Evolutionary conservation across 2,329 filamentous ascomycete species (phyloP), one percentile per base, ranked within the genome.

Genomic region (Clarireedia homoeocarpa): DNA sequence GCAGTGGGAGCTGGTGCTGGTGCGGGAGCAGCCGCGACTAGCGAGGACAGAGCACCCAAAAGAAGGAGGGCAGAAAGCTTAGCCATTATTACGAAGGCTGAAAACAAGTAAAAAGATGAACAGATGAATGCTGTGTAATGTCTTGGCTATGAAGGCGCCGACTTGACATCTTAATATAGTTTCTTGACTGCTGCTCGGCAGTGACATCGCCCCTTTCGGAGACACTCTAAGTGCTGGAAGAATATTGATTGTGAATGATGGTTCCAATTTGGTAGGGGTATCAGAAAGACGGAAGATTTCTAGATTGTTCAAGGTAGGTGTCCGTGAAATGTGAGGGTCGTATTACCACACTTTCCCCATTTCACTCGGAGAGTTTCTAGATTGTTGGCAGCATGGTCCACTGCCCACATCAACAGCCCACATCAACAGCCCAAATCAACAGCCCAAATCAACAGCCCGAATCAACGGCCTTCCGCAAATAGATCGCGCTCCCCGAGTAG

Each of bases 131-230:
- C 4, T 20, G 52, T 14, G 17, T 50, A 15, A 5, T 46, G 9
- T 54, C 52, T 54, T 44, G 52, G 36, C 38, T 40, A 49, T 7
- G 17, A 15, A 42, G 15, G 34, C 14, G 23, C 7, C 5, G 30
- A 20, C 45, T 49, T 54, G 52, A 45, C 52, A 15, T 44, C 40
- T 10, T 54, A 50, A 54, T 54, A 54, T n/a, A 24, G 9, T 10
- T 50, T 9, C 45, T 42, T 44, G 5, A 3, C 34, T 17, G n/a
- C 34, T 12, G 39, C 14, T 12, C 17, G 30, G 20, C 30, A 34
- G n/a, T 54, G 3, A 7, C 7, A 6, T 23, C 24, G 4, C 3
- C 3, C 2, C 44, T 30, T 24, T 20, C 15, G 36, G 14, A 26
- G 34, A 24, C 27, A 30, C 15, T 49, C 36, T 54, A 30, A 54